Evolutionary conservation across 2,329 filamentous ascomycete genomes (phyloP).

Genomic region (Trichoderma brevicompactum): DNA sequence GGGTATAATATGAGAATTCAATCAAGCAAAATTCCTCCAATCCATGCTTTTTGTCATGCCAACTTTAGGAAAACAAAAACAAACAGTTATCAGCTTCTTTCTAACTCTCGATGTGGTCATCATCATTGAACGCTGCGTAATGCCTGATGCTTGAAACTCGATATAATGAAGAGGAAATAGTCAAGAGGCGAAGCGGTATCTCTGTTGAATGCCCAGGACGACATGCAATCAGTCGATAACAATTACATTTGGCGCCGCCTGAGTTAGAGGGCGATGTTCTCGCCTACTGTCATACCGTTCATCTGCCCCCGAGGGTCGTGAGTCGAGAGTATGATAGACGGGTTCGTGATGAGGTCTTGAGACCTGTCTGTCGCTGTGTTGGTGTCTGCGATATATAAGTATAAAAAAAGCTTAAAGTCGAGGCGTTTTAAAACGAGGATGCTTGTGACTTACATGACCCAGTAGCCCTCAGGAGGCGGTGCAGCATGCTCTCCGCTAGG

Average conservation of each 20-base stretch:
- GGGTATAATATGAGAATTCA: slow-evolving; percentile 23
- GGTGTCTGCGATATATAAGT: slow-evolving; percentile 34
- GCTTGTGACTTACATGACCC: slow-evolving; percentile 35
- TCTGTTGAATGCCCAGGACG: background rate
- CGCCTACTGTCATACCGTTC: slow-evolving; percentile 31
- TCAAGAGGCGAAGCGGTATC: background rate
- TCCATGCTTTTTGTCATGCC: slow-evolving; percentile 10
- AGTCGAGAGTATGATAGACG: slow-evolving; percentile 31
- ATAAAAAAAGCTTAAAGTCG: background rate
- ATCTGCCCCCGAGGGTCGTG: slow-evolving; percentile 21
- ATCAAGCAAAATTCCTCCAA: slow-evolving; percentile 20
- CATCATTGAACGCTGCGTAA: background rate
- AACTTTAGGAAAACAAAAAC: slow-evolving; percentile 4
- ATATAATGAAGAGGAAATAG: background rate
- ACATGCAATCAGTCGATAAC: slow-evolving; percentile 25
- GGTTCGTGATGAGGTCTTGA: slow-evolving; percentile 26
- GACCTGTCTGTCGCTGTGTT: slow-evolving; percentile 9
- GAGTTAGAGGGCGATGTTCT: slow-evolving; percentile 26
- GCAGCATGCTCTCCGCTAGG: slow-evolving; percentile 25
- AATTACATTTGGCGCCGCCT: slow-evolving; percentile 16
- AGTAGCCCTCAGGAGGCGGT: slow-evolving; percentile 32
- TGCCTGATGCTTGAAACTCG: background rate
- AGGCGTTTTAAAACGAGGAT: background rate
- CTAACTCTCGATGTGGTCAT: background rate
- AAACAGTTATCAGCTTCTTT: background rate